Evolutionary conservation across 2,329 filamentous ascomycete species (phyloP).

Genomic region (Fusarium guadeloupense): DNA sequence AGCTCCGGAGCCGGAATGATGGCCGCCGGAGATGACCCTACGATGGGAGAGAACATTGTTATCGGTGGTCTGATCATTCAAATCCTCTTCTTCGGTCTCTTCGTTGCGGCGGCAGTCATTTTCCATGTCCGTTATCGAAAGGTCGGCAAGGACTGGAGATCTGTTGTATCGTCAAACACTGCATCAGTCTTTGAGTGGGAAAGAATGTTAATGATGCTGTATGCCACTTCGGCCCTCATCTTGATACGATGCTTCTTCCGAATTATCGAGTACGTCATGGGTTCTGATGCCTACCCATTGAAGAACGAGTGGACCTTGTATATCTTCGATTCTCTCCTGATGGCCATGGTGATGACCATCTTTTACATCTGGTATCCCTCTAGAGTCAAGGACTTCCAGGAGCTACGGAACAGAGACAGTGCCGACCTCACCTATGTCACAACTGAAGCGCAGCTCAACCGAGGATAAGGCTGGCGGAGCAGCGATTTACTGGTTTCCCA

Average conservation of each 20-base stretch:
- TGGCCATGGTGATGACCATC: constrained; percentile 27
- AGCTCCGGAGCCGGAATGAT: constrained; percentile 50
- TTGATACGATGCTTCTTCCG: constrained; percentile 55
- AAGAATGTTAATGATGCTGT: constrained; percentile 48
- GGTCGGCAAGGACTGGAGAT: not conserved
- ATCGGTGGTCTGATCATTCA: constrained; percentile 65
- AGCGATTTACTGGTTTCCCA: no score
- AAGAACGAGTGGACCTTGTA: constrained; percentile 53
- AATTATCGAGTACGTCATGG: constrained; percentile 57
- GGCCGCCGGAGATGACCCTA: constrained; percentile 18
- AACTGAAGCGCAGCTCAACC: not conserved
- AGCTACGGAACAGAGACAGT: not conserved
- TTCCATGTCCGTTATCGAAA: constrained; percentile 54
- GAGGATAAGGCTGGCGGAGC: no score
- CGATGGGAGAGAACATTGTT: constrained; percentile 58
- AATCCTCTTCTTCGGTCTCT: constrained; percentile 64
- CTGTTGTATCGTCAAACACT: not conserved
- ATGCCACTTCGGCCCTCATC: constrained; percentile 50
- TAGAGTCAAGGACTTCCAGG: not conserved
- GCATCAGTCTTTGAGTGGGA: constrained; percentile 44
- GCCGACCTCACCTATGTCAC: not conserved
- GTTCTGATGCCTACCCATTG: constrained; percentile 51
- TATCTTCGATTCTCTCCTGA: constrained; percentile 49
- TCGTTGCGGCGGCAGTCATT: constrained; percentile 56
- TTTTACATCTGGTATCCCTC: constrained; percentile 19